These are phyloP conservation scores for Plantago rigida DNA, from an alignment of 305 asterid genomes.

Conservation along the genomic window DNA sequence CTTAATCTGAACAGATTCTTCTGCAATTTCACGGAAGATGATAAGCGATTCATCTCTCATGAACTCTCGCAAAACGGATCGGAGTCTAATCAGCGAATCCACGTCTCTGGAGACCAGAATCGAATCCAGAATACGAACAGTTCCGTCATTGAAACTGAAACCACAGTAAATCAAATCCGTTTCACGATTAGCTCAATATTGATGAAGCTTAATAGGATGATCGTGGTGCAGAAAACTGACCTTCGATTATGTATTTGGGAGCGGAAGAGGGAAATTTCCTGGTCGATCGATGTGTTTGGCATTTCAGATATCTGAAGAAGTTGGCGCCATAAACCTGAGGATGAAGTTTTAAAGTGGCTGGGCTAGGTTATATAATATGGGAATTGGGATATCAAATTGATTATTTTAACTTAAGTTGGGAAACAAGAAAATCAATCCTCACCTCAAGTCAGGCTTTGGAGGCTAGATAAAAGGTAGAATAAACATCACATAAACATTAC, in stretches of 20 bases:
- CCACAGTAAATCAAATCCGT: slow-evolving; percentile 8
- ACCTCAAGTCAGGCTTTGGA: too few relatives aligned
- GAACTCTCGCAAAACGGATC: slow-evolving; percentile 44
- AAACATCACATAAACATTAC: too few relatives aligned
- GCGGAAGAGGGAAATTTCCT: slow-evolving; percentile 54
- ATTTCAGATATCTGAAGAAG: slow-evolving; percentile 20
- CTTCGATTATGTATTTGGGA: slow-evolving; percentile 48
- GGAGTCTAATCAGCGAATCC: slow-evolving; percentile 36
- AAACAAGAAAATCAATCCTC: too few relatives aligned
- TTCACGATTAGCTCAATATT: slow-evolving; percentile 1
- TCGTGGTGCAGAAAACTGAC: slow-evolving; percentile 27
- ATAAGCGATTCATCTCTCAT: slow-evolving; percentile 51
- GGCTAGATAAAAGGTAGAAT: too few relatives aligned
- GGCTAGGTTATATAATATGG: too few relatives aligned
- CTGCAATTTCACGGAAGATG: slow-evolving; percentile 45
- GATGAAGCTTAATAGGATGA: neutral
- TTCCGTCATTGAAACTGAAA: slow-evolving; percentile 51
- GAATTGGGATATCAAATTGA: too few relatives aligned
- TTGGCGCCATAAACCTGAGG: slow-evolving; percentile 10
- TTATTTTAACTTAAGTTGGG: too few relatives aligned
- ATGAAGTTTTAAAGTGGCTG: too few relatives aligned
- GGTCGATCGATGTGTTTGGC: slow-evolving; percentile 30
- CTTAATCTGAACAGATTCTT: slow-evolving; percentile 47
- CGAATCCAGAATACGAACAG: slow-evolving; percentile 52
- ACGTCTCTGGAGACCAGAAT: slow-evolving; percentile 45